Percentiles rank a stretch among this genome's conserved stretches.
Evolutionary conservation across 2,329 filamentous ascomycete genomes (phyloP).

Genomic region (Fusarium nematophilum): DNA sequence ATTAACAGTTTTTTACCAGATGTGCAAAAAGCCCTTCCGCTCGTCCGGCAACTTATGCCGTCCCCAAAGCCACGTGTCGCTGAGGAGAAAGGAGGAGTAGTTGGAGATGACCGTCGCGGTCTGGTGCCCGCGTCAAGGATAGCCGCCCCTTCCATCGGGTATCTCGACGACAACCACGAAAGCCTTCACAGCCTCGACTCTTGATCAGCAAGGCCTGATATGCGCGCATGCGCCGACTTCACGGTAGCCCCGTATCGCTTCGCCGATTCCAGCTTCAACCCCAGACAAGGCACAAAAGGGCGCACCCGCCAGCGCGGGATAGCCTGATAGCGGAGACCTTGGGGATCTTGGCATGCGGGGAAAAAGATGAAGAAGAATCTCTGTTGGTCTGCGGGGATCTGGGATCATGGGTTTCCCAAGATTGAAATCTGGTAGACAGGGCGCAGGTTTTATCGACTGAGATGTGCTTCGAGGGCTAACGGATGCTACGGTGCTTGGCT

Average conservation of each 20-base stretch:
- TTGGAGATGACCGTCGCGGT: no score
- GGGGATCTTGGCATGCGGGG: slow-evolving; percentile 25
- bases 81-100: no score
- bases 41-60: no score
- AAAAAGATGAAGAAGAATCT: no score
- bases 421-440: slow-evolving; percentile 16
- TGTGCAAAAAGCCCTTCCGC: no score
- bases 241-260: no score
- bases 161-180: no score
- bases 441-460: background rate
- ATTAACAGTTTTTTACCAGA: no score
- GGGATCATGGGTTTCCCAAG: slow-evolving; percentile 3
- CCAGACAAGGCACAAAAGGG: background rate
- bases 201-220: no score
- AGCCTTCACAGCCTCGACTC: no score
- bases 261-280: background rate
- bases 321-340: slow-evolving; percentile 7
- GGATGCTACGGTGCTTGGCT: slow-evolving; percentile 6
- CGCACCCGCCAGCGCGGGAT: background rate
- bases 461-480: background rate
- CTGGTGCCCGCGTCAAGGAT: slow-evolving; percentile 2
- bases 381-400: slow-evolving; percentile 13
- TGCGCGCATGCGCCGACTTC: background rate
- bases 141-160: slow-evolving; percentile 14
- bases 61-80: slow-evolving; percentile 16